Base-by-base conservation (phyloP, 1,139 yeast genomes). In the Yamadazyma membranifaciens region DNA sequence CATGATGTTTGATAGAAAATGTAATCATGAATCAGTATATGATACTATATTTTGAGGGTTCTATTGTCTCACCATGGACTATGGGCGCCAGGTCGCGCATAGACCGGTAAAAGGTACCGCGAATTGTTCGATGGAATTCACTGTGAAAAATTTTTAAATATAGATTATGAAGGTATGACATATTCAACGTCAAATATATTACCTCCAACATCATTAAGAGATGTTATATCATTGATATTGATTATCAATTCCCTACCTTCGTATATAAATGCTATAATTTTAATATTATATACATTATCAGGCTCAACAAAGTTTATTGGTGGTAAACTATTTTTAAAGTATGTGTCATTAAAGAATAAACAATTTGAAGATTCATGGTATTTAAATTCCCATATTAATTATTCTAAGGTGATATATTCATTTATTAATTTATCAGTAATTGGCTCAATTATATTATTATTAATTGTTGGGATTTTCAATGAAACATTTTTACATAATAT, bases 241-340 rank as follows among this genome's bases (percentile, higher is more conserved):
- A 54, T 75, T 7, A 55, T 74, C 7, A 56, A 70, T 36, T 57
- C 67, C 15, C 52, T 74, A 24, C 80, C 80, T 3, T 65, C 63
- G 37, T 60, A 69, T 54, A 39, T 71, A 10, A 70, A 77, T 27
- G 56, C 69, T 33, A 43, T 65, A 10, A 55, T 72, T 5, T 56
- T 77, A 38, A 39, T 64, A 0, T 38, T 65, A 2, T 76, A 73
- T 45, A 63, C 73, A 10, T 52, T 70, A 15, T 59, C 73, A 37
- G 77, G 77, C 3, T 62, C 71, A 5, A 65, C 70, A 28, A 66
- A 68, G 34, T 60, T 67, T 30, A 56, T 69, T 37, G 68, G 76
- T 14, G 76, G 78, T 9, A 65, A 67, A 39, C 52, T 69, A 25
- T 50, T 75, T 22, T 61, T 73, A 14, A 59, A 66, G 36, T 52